Base-by-base conservation (phyloP, 495 filamentous ascomycete genomes). In the Parathielavia appendiculata region DNA sequence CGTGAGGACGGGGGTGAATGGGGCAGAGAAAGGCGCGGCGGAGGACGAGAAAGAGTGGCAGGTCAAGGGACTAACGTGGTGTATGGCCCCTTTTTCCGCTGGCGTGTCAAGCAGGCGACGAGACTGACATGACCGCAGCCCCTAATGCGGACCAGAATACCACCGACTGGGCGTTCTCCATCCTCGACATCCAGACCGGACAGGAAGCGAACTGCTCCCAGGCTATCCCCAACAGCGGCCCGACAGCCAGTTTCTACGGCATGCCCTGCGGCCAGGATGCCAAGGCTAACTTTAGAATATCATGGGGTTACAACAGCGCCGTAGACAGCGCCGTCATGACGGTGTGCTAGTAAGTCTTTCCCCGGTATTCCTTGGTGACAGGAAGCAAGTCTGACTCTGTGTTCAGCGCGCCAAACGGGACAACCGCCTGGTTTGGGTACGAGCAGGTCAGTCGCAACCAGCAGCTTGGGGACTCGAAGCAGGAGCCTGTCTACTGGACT, bases 271-370 rank as follows among this genome's bases (percentile, higher is more conserved):
- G 13, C 19, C 17, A 6, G 12, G 13, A 40, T 17, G 38, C 14
- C 22, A 10, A 14, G 35, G 35, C 32, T 2, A 34, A 57, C 9
- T 67, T 54, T 53, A 48, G 20, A 5, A 56, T 66, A 5, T 65
- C 63, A 23, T 68, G 66, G 66, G 63, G 66, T 4, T 66, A 68
- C 36, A 66, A 60, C 4, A 13, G 19, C 1, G 56, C 51, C 2
- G 49, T 36, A 1, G 66, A 66, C 38, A 54, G 60, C 13, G 66
- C 58, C 5, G 63, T 68, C 49, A 64, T 68, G 60, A 68, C 66
- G 16, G 48, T 66, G 30, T 68, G 66, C 52, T 26, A 54, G 64
- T 67, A 35, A 60, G 64, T 60, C 0, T 36, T 20, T 5, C 10
- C 23, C 17, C 22, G 9, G 9, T 19, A 17, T 8, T 2, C 10